Conservation (phyloP, 495 filamentous ascomycete species). For the Cercophora sp. region DNA sequence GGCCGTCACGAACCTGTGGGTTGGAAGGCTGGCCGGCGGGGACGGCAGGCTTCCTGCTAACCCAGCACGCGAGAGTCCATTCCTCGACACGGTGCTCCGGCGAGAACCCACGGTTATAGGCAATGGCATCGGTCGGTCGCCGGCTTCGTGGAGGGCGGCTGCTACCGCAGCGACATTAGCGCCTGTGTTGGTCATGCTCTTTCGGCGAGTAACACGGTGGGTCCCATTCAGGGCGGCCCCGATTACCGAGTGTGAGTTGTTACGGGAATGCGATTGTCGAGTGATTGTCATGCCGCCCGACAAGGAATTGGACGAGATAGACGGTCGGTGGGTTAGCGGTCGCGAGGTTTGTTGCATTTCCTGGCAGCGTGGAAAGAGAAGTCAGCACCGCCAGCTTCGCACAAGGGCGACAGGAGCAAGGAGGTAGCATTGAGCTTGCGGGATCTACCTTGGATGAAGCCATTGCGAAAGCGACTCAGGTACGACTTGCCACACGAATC, state of each 20-base stretch:
- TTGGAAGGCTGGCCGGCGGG: conserved; percentile 48
- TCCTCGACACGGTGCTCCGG: conserved; percentile 51
- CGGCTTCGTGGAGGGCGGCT: conserved; percentile 58
- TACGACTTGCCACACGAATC: conserved; percentile 18
- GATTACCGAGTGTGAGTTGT: conserved; percentile 78
- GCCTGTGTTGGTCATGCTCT: conserved; percentile 78
- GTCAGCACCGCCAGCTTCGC: conserved; percentile 33
- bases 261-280: conserved; percentile 60
- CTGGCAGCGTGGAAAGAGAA: conserved; percentile 32
- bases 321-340: conserved; percentile 48
- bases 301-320: conserved; percentile 37
- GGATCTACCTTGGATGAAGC: conserved; percentile 51
- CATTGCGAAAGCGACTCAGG: conserved; percentile 38
- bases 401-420: conserved; percentile 24
- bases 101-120: conserved; percentile 46
- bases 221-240: conserved; percentile 63
- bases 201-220: conserved; percentile 86
- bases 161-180: conserved; percentile 72
- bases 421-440: conserved; percentile 24
- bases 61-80: conserved; percentile 36
- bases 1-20: conserved; percentile 37
- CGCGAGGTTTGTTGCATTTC: conserved; percentile 47
- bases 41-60: conserved; percentile 55
- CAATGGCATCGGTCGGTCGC: conserved; percentile 50
- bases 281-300: conserved; percentile 36